Conservation (phyloP, 2,329 filamentous ascomycete species). For the Colletotrichum gloeosporioides region DNA sequence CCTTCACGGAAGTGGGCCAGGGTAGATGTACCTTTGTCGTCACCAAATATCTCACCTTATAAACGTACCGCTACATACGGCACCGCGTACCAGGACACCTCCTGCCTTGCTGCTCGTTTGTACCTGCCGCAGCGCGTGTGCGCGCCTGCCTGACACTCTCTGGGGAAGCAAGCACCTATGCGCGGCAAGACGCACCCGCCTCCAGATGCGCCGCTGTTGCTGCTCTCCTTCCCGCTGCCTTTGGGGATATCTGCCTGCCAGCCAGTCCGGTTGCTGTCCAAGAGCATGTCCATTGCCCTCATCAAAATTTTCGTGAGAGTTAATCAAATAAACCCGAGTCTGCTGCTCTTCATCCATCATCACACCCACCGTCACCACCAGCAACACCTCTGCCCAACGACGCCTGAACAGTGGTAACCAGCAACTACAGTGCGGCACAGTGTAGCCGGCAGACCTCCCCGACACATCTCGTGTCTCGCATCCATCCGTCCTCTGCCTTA, state of each 20-base stretch:
- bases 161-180: not conserved
- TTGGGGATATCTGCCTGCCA: not conserved
- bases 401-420: not conserved
- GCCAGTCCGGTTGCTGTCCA: not conserved
- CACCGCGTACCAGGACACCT: not conserved
- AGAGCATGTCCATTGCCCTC: not conserved
- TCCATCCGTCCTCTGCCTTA: constrained; percentile 14
- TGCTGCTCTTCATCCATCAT: not conserved
- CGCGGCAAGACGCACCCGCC: not conserved
- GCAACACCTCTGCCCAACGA: not conserved
- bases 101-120: not conserved
- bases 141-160: constrained; percentile 8
- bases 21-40: not conserved
- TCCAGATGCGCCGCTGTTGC: not conserved
- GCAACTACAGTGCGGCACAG: constrained; percentile 4
- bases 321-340: not conserved
- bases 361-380: not conserved
- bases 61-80: not conserved
- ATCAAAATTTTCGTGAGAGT: not conserved
- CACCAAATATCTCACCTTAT: not conserved
- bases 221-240: not conserved
- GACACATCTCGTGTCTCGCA: constrained; percentile 19
- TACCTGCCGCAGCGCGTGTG: constrained; percentile 6
- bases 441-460: not conserved
- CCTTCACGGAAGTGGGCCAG: not conserved